A percentile compares a stretch with the other conserved stretches of the same genome.
phyloP scores from a whole-genome alignment of 225 moss, liverwort and hornwort genomes.

The Asterella californica region DNA sequence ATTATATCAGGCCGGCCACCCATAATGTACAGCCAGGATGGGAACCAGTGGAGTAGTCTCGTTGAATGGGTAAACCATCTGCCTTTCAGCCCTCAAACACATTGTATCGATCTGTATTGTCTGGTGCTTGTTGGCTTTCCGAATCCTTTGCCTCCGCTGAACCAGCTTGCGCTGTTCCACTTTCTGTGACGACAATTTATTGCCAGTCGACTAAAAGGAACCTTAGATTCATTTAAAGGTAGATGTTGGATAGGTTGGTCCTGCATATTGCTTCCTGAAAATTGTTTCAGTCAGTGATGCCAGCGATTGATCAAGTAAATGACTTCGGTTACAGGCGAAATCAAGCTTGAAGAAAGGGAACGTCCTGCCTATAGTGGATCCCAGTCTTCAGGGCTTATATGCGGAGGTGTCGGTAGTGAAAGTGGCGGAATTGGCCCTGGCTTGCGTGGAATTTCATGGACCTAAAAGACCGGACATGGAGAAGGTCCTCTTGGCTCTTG shows the following conservation, averaged over 20 bases:
- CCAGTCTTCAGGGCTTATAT: conserved; percentile 18
- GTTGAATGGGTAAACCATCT: conserved; percentile 28
- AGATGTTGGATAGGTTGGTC: too few species aligned
- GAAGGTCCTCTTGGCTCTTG: conserved; percentile 10
- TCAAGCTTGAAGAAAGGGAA: not conserved
- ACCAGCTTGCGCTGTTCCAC: not conserved
- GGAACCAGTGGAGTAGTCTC: conserved; percentile 16
- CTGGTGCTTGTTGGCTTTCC: not conserved
- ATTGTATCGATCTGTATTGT: not conserved
- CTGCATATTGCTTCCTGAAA: not conserved
- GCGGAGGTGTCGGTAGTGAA: conserved; percentile 27
- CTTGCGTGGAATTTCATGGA: conserved; percentile 24
- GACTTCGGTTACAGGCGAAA: not conserved
- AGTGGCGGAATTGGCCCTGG: conserved; percentile 22
- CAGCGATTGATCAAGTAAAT: not conserved
- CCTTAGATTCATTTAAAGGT: not conserved
- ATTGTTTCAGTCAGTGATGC: not conserved
- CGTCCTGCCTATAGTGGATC: conserved; percentile 12
- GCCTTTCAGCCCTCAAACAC: not conserved
- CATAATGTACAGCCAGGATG: conserved; percentile 6
- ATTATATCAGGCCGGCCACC: conserved; percentile 28
- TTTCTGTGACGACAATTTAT: not conserved
- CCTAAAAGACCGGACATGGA: conserved; percentile 21
- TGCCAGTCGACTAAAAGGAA: not conserved
- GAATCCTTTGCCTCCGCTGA: not conserved